Evolutionary conservation across 257 asterid genomes (phyloP).

Genomic region (Cruciata laevipes): DNA sequence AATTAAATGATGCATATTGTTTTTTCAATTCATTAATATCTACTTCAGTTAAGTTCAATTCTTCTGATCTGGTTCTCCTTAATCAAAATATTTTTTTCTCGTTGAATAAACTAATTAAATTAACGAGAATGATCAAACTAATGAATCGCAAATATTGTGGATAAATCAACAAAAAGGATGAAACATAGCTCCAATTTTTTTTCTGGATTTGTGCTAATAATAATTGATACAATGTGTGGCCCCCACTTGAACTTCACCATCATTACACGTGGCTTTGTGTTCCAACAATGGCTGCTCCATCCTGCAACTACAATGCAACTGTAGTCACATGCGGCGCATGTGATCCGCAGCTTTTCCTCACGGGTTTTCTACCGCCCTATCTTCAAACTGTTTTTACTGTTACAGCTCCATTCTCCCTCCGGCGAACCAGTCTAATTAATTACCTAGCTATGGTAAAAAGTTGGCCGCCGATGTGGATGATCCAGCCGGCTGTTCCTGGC

Average conservation of each 20-base stretch:
- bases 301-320: neutral
- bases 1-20: too few species aligned
- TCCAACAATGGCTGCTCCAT: neutral
- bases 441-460: conserved; percentile 8
- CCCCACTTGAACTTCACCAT: neutral
- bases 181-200: too few species aligned
- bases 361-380: neutral
- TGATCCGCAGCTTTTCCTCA: neutral
- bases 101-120: too few species aligned
- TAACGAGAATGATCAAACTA: too few species aligned
- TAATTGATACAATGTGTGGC: neutral
- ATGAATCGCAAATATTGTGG: too few species aligned
- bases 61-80: too few species aligned
- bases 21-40: too few species aligned
- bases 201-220: neutral
- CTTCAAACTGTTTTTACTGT: conserved; percentile 3
- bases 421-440: neutral
- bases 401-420: neutral
- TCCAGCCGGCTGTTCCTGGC: neutral
- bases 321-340: neutral
- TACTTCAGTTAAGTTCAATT: too few species aligned
- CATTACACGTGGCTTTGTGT: neutral
- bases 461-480: neutral
- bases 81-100: too few species aligned
- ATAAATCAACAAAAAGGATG: too few species aligned